Percentiles rank a stretch among this genome's conserved stretches.
Conservation (phyloP, 2,329 filamentous ascomycete genomes). For the Hypoxylon sp. region DNA sequence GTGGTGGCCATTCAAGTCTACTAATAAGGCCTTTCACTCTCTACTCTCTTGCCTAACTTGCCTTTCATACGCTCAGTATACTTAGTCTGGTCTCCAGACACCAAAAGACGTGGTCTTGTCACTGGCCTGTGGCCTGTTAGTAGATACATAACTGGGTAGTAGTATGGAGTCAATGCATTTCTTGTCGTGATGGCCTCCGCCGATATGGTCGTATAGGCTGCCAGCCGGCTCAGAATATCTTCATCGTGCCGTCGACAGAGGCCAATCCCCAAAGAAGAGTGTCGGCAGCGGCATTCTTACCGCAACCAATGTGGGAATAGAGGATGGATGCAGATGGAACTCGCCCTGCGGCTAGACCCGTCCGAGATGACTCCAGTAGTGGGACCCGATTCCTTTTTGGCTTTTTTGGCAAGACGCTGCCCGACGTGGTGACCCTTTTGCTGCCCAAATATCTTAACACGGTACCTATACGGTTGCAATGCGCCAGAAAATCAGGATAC, state of each 20-base stretch:
- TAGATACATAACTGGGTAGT: slow-evolving; percentile 35
- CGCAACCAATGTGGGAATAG: slow-evolving; percentile 36
- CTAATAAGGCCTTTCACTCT: slow-evolving; percentile 36
- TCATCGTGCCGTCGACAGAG: slow-evolving; percentile 21
- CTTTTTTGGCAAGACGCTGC: slow-evolving; percentile 34
- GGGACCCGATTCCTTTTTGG: slow-evolving; percentile 33
- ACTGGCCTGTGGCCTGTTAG: slow-evolving; percentile 28
- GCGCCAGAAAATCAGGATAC: slow-evolving; percentile 26
- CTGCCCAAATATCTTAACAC: slow-evolving; percentile 39
- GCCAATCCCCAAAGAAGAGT: slow-evolving; percentile 32
- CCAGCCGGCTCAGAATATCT: slow-evolving; percentile 24
- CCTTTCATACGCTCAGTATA: slow-evolving; percentile 7
- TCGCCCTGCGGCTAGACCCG: slow-evolving; percentile 42
- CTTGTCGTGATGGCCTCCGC: slow-evolving; percentile 23
- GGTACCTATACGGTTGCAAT: slow-evolving; percentile 33
- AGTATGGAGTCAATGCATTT: slow-evolving; percentile 31
- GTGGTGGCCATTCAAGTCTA: slow-evolving; percentile 28
- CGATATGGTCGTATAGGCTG: slow-evolving; percentile 27
- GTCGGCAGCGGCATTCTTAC: slow-evolving; percentile 31
- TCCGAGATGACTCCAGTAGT: slow-evolving; percentile 36
- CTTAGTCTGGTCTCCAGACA: slow-evolving; percentile 19
- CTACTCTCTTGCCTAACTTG: slow-evolving; percentile 20
- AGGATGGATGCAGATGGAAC: slow-evolving; percentile 37
- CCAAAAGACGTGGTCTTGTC: slow-evolving; percentile 37
- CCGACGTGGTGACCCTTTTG: slow-evolving; percentile 34